phyloP scores from a whole-genome alignment of 1,139 yeast species.

The Sugiyamaella grinbergsii region DNA sequence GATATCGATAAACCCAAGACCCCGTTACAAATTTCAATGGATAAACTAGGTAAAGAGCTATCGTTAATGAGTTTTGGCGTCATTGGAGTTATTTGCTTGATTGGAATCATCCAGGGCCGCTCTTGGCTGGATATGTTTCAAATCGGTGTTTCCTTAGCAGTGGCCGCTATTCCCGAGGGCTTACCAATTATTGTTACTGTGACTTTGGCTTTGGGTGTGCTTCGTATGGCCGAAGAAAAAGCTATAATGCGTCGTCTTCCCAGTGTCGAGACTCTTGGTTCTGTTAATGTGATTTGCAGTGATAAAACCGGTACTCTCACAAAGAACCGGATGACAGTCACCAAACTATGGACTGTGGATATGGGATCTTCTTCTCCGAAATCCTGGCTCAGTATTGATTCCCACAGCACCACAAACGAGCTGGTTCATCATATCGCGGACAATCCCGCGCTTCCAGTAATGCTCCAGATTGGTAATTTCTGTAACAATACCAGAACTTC shows the following conservation, averaged over 20 bases:
- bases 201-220: conserved; percentile 89
- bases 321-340: conserved; percentile 90
- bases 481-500: conserved; percentile 76
- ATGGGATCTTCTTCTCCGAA: conserved; percentile 46
- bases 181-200: conserved; percentile 96
- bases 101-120: conserved; percentile 88
- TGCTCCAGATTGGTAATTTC: conserved; percentile 68
- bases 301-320: conserved; percentile 97
- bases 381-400: conserved; percentile 32
- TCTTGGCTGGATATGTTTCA: conserved; percentile 97
- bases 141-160: conserved; percentile 92
- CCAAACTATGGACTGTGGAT: conserved; percentile 79
- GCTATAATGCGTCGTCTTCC: conserved; percentile 94
- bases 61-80: conserved; percentile 79
- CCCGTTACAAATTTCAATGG: conserved; percentile 93
- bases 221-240: conserved; percentile 89
- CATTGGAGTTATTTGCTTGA: conserved; percentile 81
- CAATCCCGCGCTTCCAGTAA: conserved; percentile 34
- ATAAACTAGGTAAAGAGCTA: conserved; percentile 85
- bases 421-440: conserved; percentile 20
- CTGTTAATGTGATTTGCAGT: conserved; percentile 91
- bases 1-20: conserved; percentile 94
- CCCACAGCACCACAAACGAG: conserved; percentile 20
- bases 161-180: conserved; percentile 98
- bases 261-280: conserved; percentile 92